A percentile compares a stretch with the other conserved stretches of the same genome.
Conservation (phyloP, 2,329 filamentous ascomycete species). For the Achaetomium macrosporum region DNA sequence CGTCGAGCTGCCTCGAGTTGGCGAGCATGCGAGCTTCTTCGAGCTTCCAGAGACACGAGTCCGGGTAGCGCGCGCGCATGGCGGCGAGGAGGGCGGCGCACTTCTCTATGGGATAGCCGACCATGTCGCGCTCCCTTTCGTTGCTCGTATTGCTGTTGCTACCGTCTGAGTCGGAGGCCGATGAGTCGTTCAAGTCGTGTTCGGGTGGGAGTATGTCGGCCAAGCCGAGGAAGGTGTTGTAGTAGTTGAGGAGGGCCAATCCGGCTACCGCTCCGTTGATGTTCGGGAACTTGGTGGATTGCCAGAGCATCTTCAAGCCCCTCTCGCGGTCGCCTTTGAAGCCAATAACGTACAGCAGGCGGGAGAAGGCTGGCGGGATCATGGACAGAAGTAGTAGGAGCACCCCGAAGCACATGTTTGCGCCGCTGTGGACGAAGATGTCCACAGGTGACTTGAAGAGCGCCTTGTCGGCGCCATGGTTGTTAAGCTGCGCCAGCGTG, state of each 20-base stretch:
- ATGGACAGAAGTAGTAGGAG: slow-evolving; percentile 84
- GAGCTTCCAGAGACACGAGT: slow-evolving; percentile 77
- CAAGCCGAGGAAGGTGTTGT: slow-evolving; percentile 79
- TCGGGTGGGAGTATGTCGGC: slow-evolving; percentile 77
- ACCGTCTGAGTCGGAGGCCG: slow-evolving; percentile 32
- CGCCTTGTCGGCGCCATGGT: slow-evolving; percentile 51
- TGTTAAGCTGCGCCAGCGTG: slow-evolving; percentile 28
- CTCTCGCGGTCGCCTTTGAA: slow-evolving; percentile 83
- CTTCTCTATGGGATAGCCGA: slow-evolving; percentile 65
- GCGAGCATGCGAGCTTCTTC: slow-evolving; percentile 78
- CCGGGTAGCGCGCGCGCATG: slow-evolving; percentile 74
- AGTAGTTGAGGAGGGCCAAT: slow-evolving; percentile 75
- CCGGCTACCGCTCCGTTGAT: slow-evolving; percentile 89
- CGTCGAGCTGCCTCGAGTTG: slow-evolving; percentile 58
- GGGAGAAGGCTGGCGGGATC: slow-evolving; percentile 85
- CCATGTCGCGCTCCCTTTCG: slow-evolving; percentile 49
- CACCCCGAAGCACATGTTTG: slow-evolving; percentile 84
- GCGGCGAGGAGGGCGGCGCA: slow-evolving; percentile 61
- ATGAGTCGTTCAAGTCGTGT: slow-evolving; percentile 40
- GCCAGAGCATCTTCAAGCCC: slow-evolving; percentile 84
- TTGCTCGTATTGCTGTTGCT: neutral
- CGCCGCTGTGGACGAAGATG: slow-evolving; percentile 81
- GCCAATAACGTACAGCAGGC: slow-evolving; percentile 78
- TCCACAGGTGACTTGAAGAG: slow-evolving; percentile 72
- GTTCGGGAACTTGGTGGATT: slow-evolving; percentile 76